Base-by-base conservation (phyloP, 768 basidiomycete genomes). In the Tulasnella calospora region DNA sequence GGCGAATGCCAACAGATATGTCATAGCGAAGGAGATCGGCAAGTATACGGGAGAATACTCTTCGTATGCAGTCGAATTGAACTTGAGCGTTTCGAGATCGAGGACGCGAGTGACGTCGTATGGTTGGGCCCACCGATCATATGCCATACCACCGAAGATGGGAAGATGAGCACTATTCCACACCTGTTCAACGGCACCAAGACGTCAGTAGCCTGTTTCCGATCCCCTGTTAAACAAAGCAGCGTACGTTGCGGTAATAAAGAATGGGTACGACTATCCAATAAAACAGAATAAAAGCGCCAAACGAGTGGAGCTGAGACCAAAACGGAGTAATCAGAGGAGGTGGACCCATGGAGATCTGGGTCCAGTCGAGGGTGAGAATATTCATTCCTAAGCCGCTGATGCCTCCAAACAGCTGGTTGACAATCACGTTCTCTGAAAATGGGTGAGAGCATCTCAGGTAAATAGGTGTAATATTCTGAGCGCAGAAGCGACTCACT, bases 291-390 rank as follows among this genome's bases (percentile, higher is more conserved):
- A 95, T 89, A 84, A 99, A 98, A 6, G 94, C 95, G 41, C 84
- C 81, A 83, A 95, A 94, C 79, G 96, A 88, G 83, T 99, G 96
- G 40, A 92, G 93, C 83, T 94, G 89, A 1, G 96, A 97, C 97
- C 97, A 99, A 97, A 97, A 99, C 4, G n/a, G n/a, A n/a, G n/a
- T n/a, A n/a, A n/a, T n/a, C n/a, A n/a, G n/a, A n/a, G n/a, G n/a
- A n/a, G n/a, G 97, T 3, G 89, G 90, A 74, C 91, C 88, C 88
- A 89, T 93, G 27, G 88, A 80, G 70, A 94, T 89, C 82, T 92
- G 88, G 85, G 88, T 81, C 97, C 97, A 99, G 85, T 99, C 97
- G 83, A 98, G 98, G 1, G 96, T 98, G 79, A 98, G 81, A 75
- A 96, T 76, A 75, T 94, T 91, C 92, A 98, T 92, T 10, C 97